Percentiles rank a stretch among this genome's conserved stretches.
Evolutionary conservation across 495 filamentous ascomycete species (phyloP).

Genomic region (Hyaloscypha variabilis): DNA sequence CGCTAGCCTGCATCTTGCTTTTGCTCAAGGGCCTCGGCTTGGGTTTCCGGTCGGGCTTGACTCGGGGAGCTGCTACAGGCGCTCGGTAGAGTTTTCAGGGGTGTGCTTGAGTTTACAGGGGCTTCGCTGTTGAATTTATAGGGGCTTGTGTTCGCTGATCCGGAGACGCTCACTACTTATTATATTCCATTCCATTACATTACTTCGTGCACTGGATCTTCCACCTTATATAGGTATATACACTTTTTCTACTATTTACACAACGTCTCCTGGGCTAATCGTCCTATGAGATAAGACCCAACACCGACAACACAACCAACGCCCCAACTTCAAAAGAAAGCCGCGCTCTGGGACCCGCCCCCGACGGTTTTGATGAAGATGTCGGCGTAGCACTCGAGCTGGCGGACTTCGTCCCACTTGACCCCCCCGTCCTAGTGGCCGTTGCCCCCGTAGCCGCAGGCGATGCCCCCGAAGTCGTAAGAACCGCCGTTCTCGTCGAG

Average conservation of each 20-base stretch:
- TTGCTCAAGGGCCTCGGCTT: not conserved
- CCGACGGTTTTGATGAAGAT: not conserved
- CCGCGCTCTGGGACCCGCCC: not conserved
- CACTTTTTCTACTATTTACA: not conserved
- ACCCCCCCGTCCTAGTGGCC: not conserved
- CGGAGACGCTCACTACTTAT: too few relatives aligned
- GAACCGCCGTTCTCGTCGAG: not conserved
- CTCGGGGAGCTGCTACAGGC: too few relatives aligned
- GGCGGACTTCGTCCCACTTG: not conserved
- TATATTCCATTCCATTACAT: too few relatives aligned
- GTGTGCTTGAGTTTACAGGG: too few relatives aligned
- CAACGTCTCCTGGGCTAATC: not conserved
- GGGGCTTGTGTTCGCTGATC: too few relatives aligned
- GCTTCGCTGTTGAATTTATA: too few relatives aligned
- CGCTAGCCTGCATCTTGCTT: not conserved
- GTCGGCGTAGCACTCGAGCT: not conserved
- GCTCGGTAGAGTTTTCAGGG: too few relatives aligned
- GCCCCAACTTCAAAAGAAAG: not conserved
- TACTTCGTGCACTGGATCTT: not conserved
- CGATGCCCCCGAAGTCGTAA: not conserved
- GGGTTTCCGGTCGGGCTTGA: not conserved
- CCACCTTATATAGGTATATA: not conserved
- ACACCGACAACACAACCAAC: not conserved
- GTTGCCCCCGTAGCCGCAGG: not conserved
- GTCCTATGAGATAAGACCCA: not conserved